Evolutionary conservation across 1,284 basidiomycete species (phyloP).

Genomic region (Cutaneotrichosporon cavernicola): DNA sequence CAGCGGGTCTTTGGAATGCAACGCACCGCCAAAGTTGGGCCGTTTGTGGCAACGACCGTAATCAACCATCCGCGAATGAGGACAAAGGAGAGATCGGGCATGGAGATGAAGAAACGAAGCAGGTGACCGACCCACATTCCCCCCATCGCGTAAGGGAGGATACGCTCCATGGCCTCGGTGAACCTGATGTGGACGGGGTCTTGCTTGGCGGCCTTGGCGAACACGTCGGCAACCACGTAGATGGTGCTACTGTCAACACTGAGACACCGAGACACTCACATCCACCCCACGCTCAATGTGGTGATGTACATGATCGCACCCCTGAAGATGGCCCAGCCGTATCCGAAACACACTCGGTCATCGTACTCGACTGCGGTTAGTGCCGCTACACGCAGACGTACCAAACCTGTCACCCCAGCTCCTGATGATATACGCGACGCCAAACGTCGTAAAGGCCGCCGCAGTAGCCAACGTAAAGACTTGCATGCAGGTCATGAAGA

Average conservation of each 20-base stretch:
- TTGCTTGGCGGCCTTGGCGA: background rate
- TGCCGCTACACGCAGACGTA: background rate
- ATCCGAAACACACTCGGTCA: background rate
- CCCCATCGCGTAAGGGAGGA: constrained; percentile 5
- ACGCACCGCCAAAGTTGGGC: background rate
- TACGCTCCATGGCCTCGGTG: constrained; percentile 6
- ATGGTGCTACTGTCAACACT: background rate
- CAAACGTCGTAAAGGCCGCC: background rate
- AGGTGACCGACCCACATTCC: constrained; percentile 12
- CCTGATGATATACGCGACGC: background rate
- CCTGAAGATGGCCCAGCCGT: constrained; percentile 1
- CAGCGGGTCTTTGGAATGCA: background rate
- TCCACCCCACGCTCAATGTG: constrained; percentile 1
- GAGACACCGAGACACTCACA: background rate
- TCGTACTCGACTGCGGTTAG: constrained; percentile 1
- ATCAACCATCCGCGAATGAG: constrained; percentile 4
- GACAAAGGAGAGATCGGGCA: background rate
- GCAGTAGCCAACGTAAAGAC: background rate
- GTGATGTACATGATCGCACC: background rate
- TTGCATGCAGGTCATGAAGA: background rate
- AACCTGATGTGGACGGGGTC: background rate
- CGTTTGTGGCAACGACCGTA: constrained; percentile 4
- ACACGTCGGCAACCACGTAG: constrained; percentile 7
- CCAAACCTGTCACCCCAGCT: background rate
- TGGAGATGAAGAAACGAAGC: background rate